Evolutionary conservation across 306 rosid species (phyloP), one percentile per base, ranked within the genome.

Genomic region (Gastrolobium villosum): DNA sequence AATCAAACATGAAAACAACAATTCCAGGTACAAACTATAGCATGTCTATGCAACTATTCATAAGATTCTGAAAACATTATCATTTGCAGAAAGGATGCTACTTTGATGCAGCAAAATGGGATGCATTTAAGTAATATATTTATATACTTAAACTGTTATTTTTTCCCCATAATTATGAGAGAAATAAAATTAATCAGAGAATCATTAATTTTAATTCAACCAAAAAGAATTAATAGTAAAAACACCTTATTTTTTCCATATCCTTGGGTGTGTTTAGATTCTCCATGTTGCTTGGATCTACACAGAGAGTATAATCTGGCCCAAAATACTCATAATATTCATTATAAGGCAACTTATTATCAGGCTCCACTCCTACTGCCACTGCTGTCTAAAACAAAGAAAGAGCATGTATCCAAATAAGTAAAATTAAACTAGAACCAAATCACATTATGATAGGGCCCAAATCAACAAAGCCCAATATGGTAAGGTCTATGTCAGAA

Each of bases 361-460:
- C 96, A 59, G 97, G 98, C 78, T 94, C 97, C 72, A 94, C 97
- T 70, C 92, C 98, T 6, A 94, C 97, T 46, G 98, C 98, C 61
- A 94, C 96, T 5, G 97, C 98, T 13, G 98, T 94, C 98, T 94
- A 89, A 65, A 80, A 77, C 79, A 83, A 35, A 64, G 72, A 46
- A 72, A 76, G 34, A 68, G 35, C 64, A 80, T 54, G 65, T 9
- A 85, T 48, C 56, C 50, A 65, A 26, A 72, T 75, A 37, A 76
- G 70, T 14, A 34, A 70, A 35, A 64, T 65, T 35, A 75, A 70
- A 78, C 32, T 2, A 44, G 49, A 32, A 40, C 28, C 41, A 72
- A 59, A 41, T 54, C 5, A 63, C 67, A 75, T 63, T 65, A 50
- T 48, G n/a, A n/a, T n/a, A n/a, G n/a, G n/a, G n/a, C n/a, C n/a